A percentile compares a stretch with the other conserved stretches of the same genome.
Conservation (phyloP, 345 rosid species). For the Cardiospermum halicacabum region DNA sequence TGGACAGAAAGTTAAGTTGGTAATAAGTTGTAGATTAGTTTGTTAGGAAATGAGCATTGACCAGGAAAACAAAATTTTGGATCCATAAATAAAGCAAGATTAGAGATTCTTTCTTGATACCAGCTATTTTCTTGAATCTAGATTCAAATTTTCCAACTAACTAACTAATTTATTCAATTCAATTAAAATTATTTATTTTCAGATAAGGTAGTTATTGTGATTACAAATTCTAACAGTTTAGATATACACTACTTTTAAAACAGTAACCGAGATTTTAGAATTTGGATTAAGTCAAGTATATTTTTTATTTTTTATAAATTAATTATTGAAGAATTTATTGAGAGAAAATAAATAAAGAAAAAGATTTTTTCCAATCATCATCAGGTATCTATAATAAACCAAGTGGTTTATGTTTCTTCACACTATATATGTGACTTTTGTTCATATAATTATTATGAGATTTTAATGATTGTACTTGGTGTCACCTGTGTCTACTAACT, state of each 20-base stretch:
- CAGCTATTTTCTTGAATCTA: not conserved
- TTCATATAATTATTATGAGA: not conserved
- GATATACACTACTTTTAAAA: not conserved
- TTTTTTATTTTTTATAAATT: no score
- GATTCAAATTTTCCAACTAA: not conserved
- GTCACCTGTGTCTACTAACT: not conserved
- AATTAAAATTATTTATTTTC: not conserved
- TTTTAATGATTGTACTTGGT: conserved; percentile 11
- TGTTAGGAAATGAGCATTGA: not conserved
- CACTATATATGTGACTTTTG: not conserved
- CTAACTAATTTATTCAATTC: no score
- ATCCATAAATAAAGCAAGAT: not conserved
- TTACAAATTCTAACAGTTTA: not conserved
- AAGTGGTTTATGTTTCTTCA: not conserved
- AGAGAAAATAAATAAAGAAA: no score
- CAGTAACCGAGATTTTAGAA: not conserved
- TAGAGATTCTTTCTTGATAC: not conserved
- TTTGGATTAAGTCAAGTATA: not conserved
- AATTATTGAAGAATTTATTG: no score
- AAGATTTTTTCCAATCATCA: not conserved
- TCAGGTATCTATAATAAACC: not conserved
- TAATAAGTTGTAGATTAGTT: no score
- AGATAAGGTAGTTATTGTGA: not conserved
- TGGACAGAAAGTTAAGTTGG: no score
- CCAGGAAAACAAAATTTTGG: not conserved